Conservation (phyloP, 345 rosid species). For the Syzygium oleosum region DNA sequence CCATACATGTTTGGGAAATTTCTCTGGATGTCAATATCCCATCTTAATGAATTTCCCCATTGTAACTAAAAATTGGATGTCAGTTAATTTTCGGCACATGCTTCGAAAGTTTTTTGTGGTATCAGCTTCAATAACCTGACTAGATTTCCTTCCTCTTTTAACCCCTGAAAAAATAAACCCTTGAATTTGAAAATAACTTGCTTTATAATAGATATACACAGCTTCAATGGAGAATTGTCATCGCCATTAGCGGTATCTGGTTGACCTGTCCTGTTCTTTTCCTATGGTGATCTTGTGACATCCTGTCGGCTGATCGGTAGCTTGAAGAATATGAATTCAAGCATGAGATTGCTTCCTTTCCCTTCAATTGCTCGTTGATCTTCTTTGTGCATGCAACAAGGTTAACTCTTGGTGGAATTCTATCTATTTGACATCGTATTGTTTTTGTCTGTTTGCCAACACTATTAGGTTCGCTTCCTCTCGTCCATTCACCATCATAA, state of each 20-base stretch:
- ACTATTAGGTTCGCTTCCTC: conserved; percentile 67
- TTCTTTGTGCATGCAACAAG: not conserved
- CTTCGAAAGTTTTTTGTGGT: not conserved
- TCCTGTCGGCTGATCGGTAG: not conserved
- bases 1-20: not conserved
- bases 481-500: conserved; percentile 81
- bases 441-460: conserved; percentile 4
- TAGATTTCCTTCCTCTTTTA: not conserved
- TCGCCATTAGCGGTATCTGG: not conserved
- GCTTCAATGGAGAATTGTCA: not conserved
- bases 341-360: not conserved
- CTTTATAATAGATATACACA: not conserved
- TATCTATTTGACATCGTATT: not conserved
- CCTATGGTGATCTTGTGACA: not conserved
- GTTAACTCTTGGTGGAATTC: not conserved
- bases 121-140: not conserved
- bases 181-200: not conserved
- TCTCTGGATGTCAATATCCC: not conserved
- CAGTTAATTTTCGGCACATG: not conserved
- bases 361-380: not conserved
- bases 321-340: not conserved
- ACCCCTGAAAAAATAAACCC: not conserved
- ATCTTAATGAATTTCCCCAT: not conserved
- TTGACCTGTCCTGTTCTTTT: not conserved
- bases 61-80: not conserved